Evolutionary conservation across 2,329 filamentous ascomycete genomes (phyloP), one percentile per base, ranked within the genome.

Genomic region (Nigrospora osmanthi): DNA sequence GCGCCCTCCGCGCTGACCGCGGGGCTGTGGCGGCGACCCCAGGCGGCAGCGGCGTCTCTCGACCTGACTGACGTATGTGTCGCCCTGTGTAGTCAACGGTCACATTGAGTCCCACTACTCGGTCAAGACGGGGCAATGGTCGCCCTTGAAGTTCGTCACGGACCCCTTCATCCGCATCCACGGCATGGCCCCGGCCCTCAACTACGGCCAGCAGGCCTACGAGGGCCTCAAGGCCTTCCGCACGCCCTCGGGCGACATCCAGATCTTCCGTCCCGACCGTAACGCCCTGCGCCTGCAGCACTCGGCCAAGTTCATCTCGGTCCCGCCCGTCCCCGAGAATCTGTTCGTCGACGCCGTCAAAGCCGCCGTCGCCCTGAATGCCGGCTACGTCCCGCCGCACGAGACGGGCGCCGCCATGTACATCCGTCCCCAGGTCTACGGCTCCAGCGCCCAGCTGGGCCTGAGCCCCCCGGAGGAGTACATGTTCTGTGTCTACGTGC

Each of bases 191-290:
- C 90, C 93, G 0, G 91, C 82, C 37, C 80, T 97, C 53, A 98
- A 98, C 76, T 98, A 98, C 66, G 89, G 91, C 47, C 89, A 95
- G 63, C 93, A 97, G 71, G 91, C 89, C 58, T 98, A 95, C 73
- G 93, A 98, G 65, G 93, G 93, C n/a, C 81, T 97, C 63, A 97
- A 97, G 68, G 90, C 91, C 45, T 96, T 96, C 77, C 89, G 91
- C 51, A 73, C 76, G 3, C 86, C 89, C 15, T 71, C 76, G 47
- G 80, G 85, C 63, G 62, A 73, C 48, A 90, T 97, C 69, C 80
- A 82, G 62, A 80, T 97, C 64, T 97, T 97, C 80, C 85, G 91
- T 5, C 87, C 91, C 0, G 76, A 83, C 58, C 81, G 84, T 61
- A 97, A 97, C 64, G 93, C 90, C 34, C 67, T 70, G 36, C 87